Percentiles rank a stretch among this genome's conserved stretches.
phyloP scores from a whole-genome alignment of 495 filamentous ascomycete genomes.

The Trichocladium antarcticum region DNA sequence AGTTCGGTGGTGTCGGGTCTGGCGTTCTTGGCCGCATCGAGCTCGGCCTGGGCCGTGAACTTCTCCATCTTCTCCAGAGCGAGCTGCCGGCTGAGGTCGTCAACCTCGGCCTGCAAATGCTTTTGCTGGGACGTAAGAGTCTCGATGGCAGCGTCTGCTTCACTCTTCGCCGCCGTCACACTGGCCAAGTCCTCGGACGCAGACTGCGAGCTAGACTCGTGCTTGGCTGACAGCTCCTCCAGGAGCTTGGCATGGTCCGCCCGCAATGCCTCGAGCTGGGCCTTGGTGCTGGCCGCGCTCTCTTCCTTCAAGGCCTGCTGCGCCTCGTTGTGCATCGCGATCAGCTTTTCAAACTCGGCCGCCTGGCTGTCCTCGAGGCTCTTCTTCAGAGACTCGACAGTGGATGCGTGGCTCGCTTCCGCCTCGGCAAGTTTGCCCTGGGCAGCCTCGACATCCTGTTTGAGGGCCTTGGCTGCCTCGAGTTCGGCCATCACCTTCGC shows the following conservation, averaged over 20 bases:
- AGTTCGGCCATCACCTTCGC: conserved; percentile 28
- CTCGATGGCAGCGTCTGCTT: conserved; percentile 15
- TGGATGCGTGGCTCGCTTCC: conserved; percentile 27
- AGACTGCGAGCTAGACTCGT: conserved; percentile 17
- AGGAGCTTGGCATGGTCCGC: conserved; percentile 33
- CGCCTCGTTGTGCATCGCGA: conserved; percentile 33
- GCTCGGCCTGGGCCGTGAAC: conserved; percentile 42
- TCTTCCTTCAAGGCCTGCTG: conserved; percentile 32
- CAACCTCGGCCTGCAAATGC: conserved; percentile 33
- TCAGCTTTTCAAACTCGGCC: conserved; percentile 40
- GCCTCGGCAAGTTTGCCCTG: conserved; percentile 35
- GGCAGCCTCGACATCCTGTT: conserved; percentile 27
- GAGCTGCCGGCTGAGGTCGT: conserved; percentile 37
- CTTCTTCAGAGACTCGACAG: conserved; percentile 34
- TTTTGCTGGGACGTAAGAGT: conserved; percentile 25
- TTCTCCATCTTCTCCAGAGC: conserved; percentile 46
- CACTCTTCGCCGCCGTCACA: conserved; percentile 15
- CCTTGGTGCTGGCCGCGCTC: conserved; percentile 21
- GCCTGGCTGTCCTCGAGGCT: conserved; percentile 36
- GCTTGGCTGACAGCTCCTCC: conserved; percentile 32
- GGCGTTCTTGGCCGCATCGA: conserved; percentile 41
- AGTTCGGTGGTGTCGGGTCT: conserved; percentile 41
- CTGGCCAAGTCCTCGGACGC: conserved; percentile 17
- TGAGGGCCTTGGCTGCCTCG: conserved; percentile 21
- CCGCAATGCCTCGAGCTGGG: conserved; percentile 31